Evolutionary conservation across 2,329 filamentous ascomycete species (phyloP).

Genomic region (Biscogniauxia mediterranea): DNA sequence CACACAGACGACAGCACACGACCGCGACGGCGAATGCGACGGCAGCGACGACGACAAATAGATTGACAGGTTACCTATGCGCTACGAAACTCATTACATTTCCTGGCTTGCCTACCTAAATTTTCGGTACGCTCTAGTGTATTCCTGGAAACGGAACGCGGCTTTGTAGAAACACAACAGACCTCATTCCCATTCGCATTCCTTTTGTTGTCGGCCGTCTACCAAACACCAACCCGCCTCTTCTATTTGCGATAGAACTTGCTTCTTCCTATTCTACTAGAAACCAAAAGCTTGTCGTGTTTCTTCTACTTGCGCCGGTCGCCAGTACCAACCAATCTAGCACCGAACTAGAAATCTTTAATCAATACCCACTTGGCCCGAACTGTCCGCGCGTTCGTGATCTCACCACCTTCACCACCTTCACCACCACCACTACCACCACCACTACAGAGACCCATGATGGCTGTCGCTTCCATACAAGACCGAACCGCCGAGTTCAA

Average conservation of each 20-base stretch:
- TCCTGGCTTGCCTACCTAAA: too few species aligned
- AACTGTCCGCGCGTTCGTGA: not conserved
- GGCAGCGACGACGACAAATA: not conserved
- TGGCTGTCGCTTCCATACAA: constrained; percentile 79
- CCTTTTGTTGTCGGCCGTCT: not conserved
- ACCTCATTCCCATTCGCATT: not conserved
- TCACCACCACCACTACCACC: not conserved
- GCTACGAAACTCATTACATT: not conserved
- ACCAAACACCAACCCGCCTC: too few species aligned
- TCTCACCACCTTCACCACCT: not conserved
- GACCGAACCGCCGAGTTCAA: constrained; percentile 96
- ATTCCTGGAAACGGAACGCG: too few species aligned
- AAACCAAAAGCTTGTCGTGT: not conserved
- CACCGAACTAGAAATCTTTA: not conserved
- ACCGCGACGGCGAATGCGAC: not conserved
- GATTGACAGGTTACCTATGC: not conserved
- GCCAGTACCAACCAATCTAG: not conserved
- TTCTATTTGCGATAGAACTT: too few species aligned
- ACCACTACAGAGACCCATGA: constrained; percentile 32
- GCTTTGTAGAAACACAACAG: too few species aligned
- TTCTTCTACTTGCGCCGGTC: not conserved
- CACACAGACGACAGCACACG: not conserved
- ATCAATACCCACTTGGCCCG: not conserved
- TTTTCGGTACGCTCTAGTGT: too few species aligned
- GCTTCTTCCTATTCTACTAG: too few species aligned